Evolutionary conservation across 305 asterid genomes (phyloP), one percentile per base, ranked within the genome.

Genomic region (Fraxinus albicans): DNA sequence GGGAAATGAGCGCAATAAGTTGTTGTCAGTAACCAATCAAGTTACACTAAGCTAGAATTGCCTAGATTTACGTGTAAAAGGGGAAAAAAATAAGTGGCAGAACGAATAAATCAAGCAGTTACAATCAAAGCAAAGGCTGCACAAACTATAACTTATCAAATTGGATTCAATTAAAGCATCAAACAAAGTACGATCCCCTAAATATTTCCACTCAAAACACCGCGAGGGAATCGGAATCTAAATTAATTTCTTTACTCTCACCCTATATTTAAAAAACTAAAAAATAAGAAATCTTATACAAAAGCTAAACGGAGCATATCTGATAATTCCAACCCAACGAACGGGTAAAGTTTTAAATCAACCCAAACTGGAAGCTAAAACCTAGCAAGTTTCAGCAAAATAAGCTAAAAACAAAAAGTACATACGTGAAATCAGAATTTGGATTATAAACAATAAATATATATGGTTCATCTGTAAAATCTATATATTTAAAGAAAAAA

Each of bases 41-140:
- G 34, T 23, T 65, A 65, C 50, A 88, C 65, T 77, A 77, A 23
- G 76, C 55, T 63, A 76, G 83, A 79, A 76, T 82, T 78, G 82
- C 81, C 75, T 78, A 78, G 85, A 83, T 74, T 83, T 80, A 77
- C 77, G 88, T 78, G 86, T 80, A 80, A 29, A 17, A 29, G 21
- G 65, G 13, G 34, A 23, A 1, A 80, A 31, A 55, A 36, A 36
- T 25, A 17, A 0, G 76, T 50, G 12, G 73, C 79, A 82, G 76
- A 67, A 82, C 80, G 84, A 83, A 73, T 67, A 86, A 84, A 83
- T 87, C 90, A 85, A 84, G 55, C 77, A 78, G 85, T 73, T 76
- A 80, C 85, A 34, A 76, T 79, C 80, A 53, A 79, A 38, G 74
- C 42, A 80, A 47, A 60, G 81, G 76, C 76, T 47, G 79, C 73